Evolutionary conservation across 345 rosid species (phyloP).

Genomic region (Firmiana major): DNA sequence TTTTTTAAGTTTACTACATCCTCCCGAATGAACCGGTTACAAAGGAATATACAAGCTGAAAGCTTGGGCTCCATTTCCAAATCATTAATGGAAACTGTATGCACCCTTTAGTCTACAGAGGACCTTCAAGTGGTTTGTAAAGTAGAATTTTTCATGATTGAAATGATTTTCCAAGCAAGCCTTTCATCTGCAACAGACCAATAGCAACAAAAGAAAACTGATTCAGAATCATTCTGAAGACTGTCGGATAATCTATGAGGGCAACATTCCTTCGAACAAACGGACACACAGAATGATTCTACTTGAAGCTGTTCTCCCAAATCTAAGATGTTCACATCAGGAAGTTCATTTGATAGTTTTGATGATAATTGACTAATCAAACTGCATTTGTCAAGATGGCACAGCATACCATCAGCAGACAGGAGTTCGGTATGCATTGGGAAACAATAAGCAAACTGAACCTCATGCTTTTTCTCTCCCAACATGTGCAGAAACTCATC

Average conservation of each 20-base stretch:
- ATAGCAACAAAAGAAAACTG: conserved; percentile 59
- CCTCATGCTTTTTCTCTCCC: conserved; percentile 43
- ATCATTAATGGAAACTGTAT: not conserved
- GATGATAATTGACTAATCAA: conserved; percentile 35
- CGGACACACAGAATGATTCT: conserved; percentile 45
- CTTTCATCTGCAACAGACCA: conserved; percentile 70
- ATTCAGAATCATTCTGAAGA: conserved; percentile 6
- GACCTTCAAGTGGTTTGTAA: conserved; percentile 5
- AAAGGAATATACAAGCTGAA: not conserved
- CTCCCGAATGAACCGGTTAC: no score
- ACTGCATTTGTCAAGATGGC: conserved; percentile 12
- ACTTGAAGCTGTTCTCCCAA: conserved; percentile 46
- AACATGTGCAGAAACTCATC: conserved; percentile 53
- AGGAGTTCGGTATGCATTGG: conserved; percentile 28
- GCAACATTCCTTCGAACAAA: conserved; percentile 58
- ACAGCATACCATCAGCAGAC: not conserved
- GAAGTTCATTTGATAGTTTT: conserved; percentile 32
- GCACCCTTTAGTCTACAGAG: not conserved
- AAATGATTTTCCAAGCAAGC: conserved; percentile 69
- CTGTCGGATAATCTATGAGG: conserved; percentile 31
- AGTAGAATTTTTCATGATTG: conserved; percentile 27
- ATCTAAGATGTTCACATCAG: conserved; percentile 38
- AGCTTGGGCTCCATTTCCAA: not conserved
- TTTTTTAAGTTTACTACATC: no score
- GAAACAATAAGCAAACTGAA: conserved; percentile 61